Percentiles rank a stretch among this genome's conserved stretches.
Conservation (phyloP, 306 rosid species). For the Echinosophora koreensis region DNA sequence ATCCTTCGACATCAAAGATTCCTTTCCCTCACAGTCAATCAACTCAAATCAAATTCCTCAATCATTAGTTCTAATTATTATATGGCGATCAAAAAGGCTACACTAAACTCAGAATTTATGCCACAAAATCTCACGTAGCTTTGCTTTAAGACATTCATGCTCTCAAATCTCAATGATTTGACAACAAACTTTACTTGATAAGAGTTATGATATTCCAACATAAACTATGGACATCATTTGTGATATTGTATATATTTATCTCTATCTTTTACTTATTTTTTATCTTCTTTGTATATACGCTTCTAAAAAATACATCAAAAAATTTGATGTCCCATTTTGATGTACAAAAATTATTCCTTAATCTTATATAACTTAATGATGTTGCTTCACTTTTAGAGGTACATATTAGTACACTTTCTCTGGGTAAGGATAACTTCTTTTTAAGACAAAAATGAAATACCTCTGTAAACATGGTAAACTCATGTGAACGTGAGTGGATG, state of each 20-base stretch:
- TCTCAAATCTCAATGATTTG: constrained; percentile 36
- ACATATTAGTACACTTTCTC: not conserved
- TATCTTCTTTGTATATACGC: too few species aligned
- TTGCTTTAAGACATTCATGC: constrained; percentile 19
- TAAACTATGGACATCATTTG: too few species aligned
- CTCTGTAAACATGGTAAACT: too few species aligned
- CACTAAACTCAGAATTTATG: not conserved
- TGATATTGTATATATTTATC: too few species aligned
- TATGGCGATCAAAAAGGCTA: not conserved
- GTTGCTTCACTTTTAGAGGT: constrained; percentile 30
- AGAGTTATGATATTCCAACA: too few species aligned
- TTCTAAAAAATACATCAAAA: too few species aligned
- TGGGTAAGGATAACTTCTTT: not conserved
- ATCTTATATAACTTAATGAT: not conserved
- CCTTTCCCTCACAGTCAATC: not conserved
- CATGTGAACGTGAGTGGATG: too few species aligned
- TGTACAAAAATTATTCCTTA: too few species aligned
- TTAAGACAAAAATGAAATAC: too few species aligned
- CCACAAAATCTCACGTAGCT: constrained; percentile 13
- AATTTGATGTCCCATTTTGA: too few species aligned
- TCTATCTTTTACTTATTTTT: too few species aligned
- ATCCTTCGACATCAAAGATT: not conserved
- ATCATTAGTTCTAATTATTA: constrained; percentile 42
- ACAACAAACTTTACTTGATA: constrained; percentile 17
- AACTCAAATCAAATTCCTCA: constrained; percentile 31